These are phyloP conservation scores for Kodamaea ohmeri DNA, from an alignment of 1,139 yeast species.

Conservation along the genomic window DNA sequence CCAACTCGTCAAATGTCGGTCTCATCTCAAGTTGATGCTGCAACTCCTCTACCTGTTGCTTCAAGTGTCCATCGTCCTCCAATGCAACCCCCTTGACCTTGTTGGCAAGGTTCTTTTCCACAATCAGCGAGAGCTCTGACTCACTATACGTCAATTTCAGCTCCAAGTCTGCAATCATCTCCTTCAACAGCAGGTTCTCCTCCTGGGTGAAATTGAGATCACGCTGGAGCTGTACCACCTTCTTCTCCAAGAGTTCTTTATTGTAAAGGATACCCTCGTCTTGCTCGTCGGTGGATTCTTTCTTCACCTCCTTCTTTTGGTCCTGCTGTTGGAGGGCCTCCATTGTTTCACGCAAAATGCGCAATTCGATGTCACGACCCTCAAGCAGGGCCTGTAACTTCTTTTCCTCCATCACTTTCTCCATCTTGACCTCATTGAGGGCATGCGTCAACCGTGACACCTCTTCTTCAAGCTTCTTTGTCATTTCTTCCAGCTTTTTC, in stretches of 20 bases:
- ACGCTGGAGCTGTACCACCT: slow-evolving; percentile 51
- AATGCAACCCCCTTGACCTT: slow-evolving; percentile 12
- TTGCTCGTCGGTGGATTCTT: no score
- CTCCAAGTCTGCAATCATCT: slow-evolving; percentile 12
- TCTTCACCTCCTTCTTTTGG: slow-evolving; percentile 7
- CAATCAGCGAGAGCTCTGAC: slow-evolving; percentile 15
- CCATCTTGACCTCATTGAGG: slow-evolving; percentile 16
- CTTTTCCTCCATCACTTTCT: slow-evolving; percentile 16
- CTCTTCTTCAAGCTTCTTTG: slow-evolving; percentile 13
- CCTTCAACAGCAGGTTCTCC: slow-evolving; percentile 13
- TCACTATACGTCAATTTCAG: slow-evolving; percentile 14
- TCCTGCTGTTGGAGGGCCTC: slow-evolving; percentile 11
- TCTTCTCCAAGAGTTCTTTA: slow-evolving; percentile 37
- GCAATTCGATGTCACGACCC: slow-evolving; percentile 17
- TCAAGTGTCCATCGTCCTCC: slow-evolving; percentile 15
- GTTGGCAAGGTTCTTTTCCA: slow-evolving; percentile 16
- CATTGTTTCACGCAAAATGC: slow-evolving; percentile 15
- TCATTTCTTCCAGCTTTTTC: slow-evolving; percentile 2
- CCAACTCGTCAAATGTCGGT: slow-evolving; percentile 26
- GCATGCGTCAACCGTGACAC: slow-evolving; percentile 12
- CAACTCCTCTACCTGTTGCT: slow-evolving; percentile 23
- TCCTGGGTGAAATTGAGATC: slow-evolving; percentile 38
- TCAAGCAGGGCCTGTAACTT: slow-evolving; percentile 16
- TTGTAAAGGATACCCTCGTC: slow-evolving; percentile 12
- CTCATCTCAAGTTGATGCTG: slow-evolving; percentile 25